Percentiles rank a stretch among this genome's conserved stretches.
These are phyloP conservation scores for Pholiota microspora DNA, from an alignment of 768 basidiomycete genomes.

Conservation along the genomic window DNA sequence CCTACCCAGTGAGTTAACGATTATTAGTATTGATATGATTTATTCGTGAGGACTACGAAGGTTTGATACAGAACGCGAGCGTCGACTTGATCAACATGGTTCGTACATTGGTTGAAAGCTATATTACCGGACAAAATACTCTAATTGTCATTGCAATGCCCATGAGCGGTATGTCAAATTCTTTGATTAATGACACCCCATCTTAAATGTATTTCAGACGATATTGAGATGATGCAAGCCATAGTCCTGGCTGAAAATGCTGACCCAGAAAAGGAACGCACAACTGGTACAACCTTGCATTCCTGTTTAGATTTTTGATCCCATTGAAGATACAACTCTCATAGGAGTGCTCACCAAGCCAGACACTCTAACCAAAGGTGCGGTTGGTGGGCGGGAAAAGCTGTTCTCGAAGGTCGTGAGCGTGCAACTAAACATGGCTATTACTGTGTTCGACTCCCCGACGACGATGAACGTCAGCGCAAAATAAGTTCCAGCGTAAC, in stretches of 20 bases:
- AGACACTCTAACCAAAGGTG: conserved; percentile 48
- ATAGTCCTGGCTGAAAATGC: conserved; percentile 51
- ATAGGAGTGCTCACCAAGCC: conserved; percentile 72
- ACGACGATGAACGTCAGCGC: conserved; percentile 49
- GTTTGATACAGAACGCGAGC: conserved; percentile 55
- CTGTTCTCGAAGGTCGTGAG: conserved; percentile 45
- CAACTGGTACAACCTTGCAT: conserved; percentile 47
- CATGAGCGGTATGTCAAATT: conserved; percentile 46
- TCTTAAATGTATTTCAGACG: conserved; percentile 39
- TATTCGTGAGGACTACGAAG: conserved; percentile 24
- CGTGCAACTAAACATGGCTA: conserved; percentile 56
- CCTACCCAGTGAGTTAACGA: conserved; percentile 42
- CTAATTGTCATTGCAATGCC: conserved; percentile 68
- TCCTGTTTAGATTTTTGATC: not conserved
- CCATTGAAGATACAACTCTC: not conserved
- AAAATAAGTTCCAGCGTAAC: conserved; percentile 33
- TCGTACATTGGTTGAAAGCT: conserved; percentile 40
- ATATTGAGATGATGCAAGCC: conserved; percentile 65
- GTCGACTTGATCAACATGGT: conserved; percentile 42
- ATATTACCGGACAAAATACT: conserved; percentile 49
- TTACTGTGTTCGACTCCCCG: conserved; percentile 64
- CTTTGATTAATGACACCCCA: too few relatives aligned
- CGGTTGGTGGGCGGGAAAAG: conserved; percentile 34
- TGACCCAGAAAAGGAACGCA: conserved; percentile 55
- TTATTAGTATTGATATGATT: conserved; percentile 22